Base-by-base conservation (phyloP, 805 yeast genomes). In the Grigorovia transvaalensis region DNA sequence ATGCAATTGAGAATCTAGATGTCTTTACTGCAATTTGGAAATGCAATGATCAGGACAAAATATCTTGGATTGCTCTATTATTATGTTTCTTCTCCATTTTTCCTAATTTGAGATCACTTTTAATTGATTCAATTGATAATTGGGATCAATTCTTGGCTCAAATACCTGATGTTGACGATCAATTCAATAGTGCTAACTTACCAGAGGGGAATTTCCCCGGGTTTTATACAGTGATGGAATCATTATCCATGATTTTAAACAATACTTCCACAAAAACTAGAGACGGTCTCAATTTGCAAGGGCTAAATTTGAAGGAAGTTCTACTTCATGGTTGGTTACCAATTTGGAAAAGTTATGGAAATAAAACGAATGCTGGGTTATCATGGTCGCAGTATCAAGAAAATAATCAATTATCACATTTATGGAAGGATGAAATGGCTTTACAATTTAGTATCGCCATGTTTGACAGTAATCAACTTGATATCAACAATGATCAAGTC, bases 371-470 rank as follows among this genome's bases (percentile, higher is more conserved):
- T 38, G 17, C 9, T 33, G 38, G 18, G 3, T 46, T 46, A 46
- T 20, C 9, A 9, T 46, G 48, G 48, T 17, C 33, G 3, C n/a
- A 30, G 23, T 33, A 45, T 20, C 30, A 35, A 30, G 2, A 44
- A 9, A 20, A 45, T 20, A 43, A 42, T 8, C 40, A 38, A 33
- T 45, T 50, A 43, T 49, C 46, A 29, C 19, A 42, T 2, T 47
- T 40, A 45, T 9, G 47, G 23, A 43, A 48, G 6, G 49, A 53
- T 43, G 63, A 60, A 48, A 45, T 60, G 4, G 41, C 44, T 1
- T 30, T 61, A 47, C 66, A 63, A 48, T 59, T 57, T n/a, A 50
- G 53, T 45, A 62, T 63, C 44, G 57, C 57, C 33, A 56, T 58
- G 6, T 43, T 46, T 44, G 6, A 51, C 47, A 19, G 30, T 53